Percentiles rank a stretch among this genome's conserved stretches.
phyloP scores from a whole-genome alignment of 2,329 filamentous ascomycete species.

The Ophiostoma fasciatum region DNA sequence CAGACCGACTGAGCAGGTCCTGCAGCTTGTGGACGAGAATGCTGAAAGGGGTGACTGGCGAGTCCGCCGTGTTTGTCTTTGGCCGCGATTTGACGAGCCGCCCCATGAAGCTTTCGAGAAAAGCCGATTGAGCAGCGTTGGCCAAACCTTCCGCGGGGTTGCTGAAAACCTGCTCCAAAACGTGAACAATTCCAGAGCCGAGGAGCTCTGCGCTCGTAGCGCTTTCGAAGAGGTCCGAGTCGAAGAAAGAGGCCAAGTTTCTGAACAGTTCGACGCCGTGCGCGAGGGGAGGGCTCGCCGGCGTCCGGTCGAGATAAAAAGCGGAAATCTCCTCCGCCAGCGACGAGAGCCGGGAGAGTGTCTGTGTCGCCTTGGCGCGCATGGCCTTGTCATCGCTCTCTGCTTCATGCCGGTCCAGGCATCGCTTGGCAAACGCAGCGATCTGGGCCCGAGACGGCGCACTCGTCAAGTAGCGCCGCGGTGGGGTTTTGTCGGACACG shows the following conservation, averaged over 20 bases:
- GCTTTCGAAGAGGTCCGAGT: constrained; percentile 75
- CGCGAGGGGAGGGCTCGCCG: constrained; percentile 27
- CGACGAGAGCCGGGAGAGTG: constrained; percentile 55
- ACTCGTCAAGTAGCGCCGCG: constrained; percentile 30
- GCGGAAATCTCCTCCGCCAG: constrained; percentile 57
- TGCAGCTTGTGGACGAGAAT: constrained; percentile 87
- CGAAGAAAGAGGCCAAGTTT: constrained; percentile 68
- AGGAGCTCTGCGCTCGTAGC: constrained; percentile 92
- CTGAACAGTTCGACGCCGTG: constrained; percentile 55
- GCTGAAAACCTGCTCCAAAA: constrained; percentile 69
- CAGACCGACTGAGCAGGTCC: constrained; percentile 86
- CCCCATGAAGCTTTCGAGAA: constrained; percentile 87
- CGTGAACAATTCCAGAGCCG: constrained; percentile 75
- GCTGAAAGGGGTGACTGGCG: constrained; percentile 72
- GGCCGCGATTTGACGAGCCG: constrained; percentile 49
- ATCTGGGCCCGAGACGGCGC: constrained; percentile 57
- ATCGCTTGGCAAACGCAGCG: constrained; percentile 61
- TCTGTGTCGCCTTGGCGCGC: constrained; percentile 64
- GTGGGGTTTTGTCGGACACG: constrained; percentile 44
- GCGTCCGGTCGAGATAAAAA: constrained; percentile 48
- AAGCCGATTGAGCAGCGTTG: constrained; percentile 60
- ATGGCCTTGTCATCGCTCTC: constrained; percentile 56
- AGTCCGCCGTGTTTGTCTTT: constrained; percentile 49
- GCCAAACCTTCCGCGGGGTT: constrained; percentile 48
- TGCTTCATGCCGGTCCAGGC: constrained; percentile 70